phyloP scores from a whole-genome alignment of 345 rosid species.

The Brassica rapa region DNA sequence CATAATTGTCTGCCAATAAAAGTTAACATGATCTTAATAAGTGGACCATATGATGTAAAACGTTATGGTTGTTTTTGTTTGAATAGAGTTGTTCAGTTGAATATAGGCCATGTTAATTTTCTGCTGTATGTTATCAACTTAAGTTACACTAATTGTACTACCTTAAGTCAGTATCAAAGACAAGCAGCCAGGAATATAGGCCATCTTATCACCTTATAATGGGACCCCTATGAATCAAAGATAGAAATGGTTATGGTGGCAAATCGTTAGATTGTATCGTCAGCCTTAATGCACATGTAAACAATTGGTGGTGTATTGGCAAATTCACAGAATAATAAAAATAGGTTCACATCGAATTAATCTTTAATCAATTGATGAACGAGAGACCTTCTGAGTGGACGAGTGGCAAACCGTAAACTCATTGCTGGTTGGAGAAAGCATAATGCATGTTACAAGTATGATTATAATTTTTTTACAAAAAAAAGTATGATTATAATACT shows the following conservation, averaged over 20 bases:
- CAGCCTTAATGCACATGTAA: slow-evolving; percentile 1
- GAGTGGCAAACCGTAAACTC: no score
- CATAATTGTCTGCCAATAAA: slow-evolving; percentile 17
- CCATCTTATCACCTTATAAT: slow-evolving; percentile 13
- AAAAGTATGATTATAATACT: no score
- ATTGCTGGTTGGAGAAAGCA: no score
- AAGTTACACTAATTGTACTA: slow-evolving; percentile 3
- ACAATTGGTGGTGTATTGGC: no score
- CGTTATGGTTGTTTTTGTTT: slow-evolving; percentile 1
- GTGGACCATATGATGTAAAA: slow-evolving; percentile 14
- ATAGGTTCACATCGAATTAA: no score
- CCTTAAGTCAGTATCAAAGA: background rate
- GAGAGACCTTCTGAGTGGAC: no score
- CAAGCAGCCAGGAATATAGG: background rate
- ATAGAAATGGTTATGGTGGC: slow-evolving; percentile 4
- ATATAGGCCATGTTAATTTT: background rate
- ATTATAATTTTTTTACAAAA: no score
- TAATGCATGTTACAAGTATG: no score
- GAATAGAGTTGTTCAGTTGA: background rate
- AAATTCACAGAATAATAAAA: no score
- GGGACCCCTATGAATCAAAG: slow-evolving; percentile 11
- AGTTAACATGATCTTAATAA: background rate
- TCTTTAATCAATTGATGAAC: no score
- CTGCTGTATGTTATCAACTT: background rate
- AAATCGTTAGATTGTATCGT: background rate